Conservation (phyloP, 139 green algal species). For the Zygnema circumcarinatum region DNA sequence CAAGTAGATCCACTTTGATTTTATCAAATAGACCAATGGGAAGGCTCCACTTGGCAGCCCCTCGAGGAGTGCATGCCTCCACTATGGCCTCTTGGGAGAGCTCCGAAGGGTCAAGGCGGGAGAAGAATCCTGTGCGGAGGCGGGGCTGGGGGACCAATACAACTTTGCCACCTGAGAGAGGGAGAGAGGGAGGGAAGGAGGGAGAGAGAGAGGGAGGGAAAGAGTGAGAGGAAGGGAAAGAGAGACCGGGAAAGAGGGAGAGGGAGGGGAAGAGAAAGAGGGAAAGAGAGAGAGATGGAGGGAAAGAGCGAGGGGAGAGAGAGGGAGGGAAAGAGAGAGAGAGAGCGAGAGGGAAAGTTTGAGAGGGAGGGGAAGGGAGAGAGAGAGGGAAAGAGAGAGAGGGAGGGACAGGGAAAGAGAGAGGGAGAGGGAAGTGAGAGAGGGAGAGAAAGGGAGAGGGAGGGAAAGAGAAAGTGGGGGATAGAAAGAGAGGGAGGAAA, state of each 20-base stretch:
- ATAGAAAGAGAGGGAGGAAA: background rate
- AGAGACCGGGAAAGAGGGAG: background rate
- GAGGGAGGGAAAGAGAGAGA: no score
- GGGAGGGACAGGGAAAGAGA: no score
- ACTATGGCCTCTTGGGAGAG: conserved; percentile 52
- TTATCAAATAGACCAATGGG: conserved; percentile 37
- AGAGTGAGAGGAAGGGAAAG: background rate
- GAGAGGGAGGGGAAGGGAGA: no score
- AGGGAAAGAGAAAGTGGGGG: no score
- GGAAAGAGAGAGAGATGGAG: conserved; percentile 45
- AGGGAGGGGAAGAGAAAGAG: background rate
- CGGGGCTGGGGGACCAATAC: conserved; percentile 79
- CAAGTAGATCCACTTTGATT: conserved; percentile 59
- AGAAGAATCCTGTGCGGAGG: conserved; percentile 83
- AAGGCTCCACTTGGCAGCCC: conserved; percentile 40
- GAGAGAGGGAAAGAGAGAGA: no score
- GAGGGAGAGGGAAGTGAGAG: no score
- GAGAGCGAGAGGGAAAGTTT: no score
- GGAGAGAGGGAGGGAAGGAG: background rate
- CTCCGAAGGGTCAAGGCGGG: conserved; percentile 56
- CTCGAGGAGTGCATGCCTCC: conserved; percentile 66
- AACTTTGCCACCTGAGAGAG: conserved; percentile 64
- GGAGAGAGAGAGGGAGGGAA: background rate
- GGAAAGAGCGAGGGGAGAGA: conserved; percentile 70
- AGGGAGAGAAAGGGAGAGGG: no score